Base-by-base conservation (phyloP, 225 moss, liverwort and hornwort genomes). In the Bryoerythrophyllum caledonicum region DNA sequence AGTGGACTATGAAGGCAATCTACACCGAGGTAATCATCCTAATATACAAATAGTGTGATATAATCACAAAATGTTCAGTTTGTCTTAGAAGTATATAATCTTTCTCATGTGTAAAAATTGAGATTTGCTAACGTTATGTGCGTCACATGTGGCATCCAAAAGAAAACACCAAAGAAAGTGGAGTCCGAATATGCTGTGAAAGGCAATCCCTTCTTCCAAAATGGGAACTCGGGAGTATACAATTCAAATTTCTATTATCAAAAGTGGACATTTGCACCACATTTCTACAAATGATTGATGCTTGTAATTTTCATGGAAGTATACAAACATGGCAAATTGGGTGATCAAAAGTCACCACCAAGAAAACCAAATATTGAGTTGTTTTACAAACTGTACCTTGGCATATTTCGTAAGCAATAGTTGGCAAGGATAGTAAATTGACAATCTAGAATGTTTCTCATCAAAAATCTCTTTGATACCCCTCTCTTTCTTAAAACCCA, bases 241-340 rank as follows among this genome's bases (percentile, higher is more conserved):
- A 85, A 20, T 46, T 72, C 57, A 37, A 74, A 24, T 62, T 65
- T 70, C 68, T 53, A 34, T 70, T 58, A 56, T 49, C 76, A 51
- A 75, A 40, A 72, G 78, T 66, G 84, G 75, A 60, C 78, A 68
- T 81, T 84, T 75, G 78, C 51, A 38, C 74, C 66, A 71, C 68
- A 57, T 73, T 28, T 76, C 85, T 76, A 85, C 69, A 79, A 75
- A 24, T 76, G 76, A 76, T 69, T 75, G 76, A 69, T 73, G 69
- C 79, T 56, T 30, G 1, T 79, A 81, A 4, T 79, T 76, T 85
- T 82, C 81, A 82, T 23, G 1, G 74, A 75, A 72, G 55, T 79
- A 79, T 79, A 79, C 82, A 46, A 51, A 56, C 53, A 55, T 2
- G 35, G 51, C 79, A 82, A 64, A 76, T 61, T 0, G 23, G 71